Conservation (phyloP, 2,329 filamentous ascomycete species). For the Davidsoniella neocaledoniae region DNA sequence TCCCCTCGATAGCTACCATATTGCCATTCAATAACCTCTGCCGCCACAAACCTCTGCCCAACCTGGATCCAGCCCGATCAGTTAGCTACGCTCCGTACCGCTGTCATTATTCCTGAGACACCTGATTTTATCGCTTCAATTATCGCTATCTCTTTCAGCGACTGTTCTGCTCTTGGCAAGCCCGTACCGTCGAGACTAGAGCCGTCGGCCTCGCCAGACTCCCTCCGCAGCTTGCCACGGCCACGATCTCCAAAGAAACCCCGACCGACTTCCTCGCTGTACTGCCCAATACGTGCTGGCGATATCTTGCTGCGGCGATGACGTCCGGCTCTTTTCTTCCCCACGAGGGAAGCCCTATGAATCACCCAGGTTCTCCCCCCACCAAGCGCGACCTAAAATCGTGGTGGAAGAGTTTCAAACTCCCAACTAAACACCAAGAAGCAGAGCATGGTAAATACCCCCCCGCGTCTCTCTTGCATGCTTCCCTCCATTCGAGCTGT, state of each 20-base stretch:
- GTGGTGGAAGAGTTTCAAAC: constrained; percentile 96
- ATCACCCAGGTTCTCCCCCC: constrained; percentile 48
- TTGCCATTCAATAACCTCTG: neutral
- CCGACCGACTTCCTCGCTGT: neutral
- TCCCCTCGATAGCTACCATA: too few species aligned
- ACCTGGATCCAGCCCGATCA: too few species aligned
- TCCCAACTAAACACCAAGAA: constrained; percentile 25
- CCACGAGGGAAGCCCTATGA: constrained; percentile 19
- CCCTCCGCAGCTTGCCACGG: neutral
- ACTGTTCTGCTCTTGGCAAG: too few species aligned
- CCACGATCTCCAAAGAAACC: neutral
- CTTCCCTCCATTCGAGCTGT: neutral
- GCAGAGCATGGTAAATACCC: constrained; percentile 33
- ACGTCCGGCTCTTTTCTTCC: constrained; percentile 22
- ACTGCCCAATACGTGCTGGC: neutral
- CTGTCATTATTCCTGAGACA: too few species aligned
- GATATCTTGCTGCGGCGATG: constrained; percentile 16
- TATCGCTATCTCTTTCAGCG: neutral
- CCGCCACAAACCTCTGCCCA: neutral
- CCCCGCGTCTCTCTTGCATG: neutral
- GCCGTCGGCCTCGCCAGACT: too few species aligned
- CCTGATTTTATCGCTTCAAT: too few species aligned
- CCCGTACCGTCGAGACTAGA: neutral
- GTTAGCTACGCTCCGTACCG: too few species aligned
- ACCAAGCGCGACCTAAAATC: constrained; percentile 78